These are phyloP conservation scores for Obba rivulosa DNA, from an alignment of 768 basidiomycete genomes.

Conservation along the genomic window DNA sequence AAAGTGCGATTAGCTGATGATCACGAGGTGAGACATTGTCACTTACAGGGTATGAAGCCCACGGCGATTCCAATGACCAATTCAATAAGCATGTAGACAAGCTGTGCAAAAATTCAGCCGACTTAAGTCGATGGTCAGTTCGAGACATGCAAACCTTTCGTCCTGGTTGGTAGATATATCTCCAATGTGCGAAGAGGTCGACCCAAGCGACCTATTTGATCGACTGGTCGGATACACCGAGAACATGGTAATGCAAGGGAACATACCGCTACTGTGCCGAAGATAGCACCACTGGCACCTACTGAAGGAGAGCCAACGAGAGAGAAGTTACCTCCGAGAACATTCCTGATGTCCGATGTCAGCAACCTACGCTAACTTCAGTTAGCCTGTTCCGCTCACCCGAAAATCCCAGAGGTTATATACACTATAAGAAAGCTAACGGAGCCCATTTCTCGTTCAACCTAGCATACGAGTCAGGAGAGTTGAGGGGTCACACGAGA, in stretches of 20 bases:
- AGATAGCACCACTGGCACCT: conserved; percentile 92
- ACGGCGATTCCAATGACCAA: conserved; percentile 82
- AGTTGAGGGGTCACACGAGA: background rate
- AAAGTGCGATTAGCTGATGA: background rate
- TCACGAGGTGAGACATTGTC: background rate
- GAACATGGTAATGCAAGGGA: background rate
- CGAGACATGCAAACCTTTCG: conserved; percentile 52
- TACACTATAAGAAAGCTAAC: conserved; percentile 81
- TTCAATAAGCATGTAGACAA: conserved; percentile 81
- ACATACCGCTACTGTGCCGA: conserved; percentile 75
- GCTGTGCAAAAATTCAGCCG: conserved; percentile 33
- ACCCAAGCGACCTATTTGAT: conserved; percentile 66
- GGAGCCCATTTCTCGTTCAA: conserved; percentile 91
- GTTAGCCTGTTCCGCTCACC: conserved; percentile 39
- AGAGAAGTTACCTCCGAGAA: conserved; percentile 90
- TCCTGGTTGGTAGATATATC: conserved; percentile 76
- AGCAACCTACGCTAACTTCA: background rate
- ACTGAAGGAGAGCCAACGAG: conserved; percentile 84
- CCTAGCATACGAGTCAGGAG: conserved; percentile 34
- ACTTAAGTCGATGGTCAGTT: background rate
- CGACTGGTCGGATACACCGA: background rate
- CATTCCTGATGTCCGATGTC: conserved; percentile 45
- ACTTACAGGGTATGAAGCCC: conserved; percentile 77
- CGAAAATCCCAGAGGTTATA: conserved; percentile 89
- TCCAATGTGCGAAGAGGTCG: conserved; percentile 90